These are phyloP conservation scores for Arabidopsis lyrata DNA, from an alignment of 441 rosid genomes.

Conservation along the genomic window DNA sequence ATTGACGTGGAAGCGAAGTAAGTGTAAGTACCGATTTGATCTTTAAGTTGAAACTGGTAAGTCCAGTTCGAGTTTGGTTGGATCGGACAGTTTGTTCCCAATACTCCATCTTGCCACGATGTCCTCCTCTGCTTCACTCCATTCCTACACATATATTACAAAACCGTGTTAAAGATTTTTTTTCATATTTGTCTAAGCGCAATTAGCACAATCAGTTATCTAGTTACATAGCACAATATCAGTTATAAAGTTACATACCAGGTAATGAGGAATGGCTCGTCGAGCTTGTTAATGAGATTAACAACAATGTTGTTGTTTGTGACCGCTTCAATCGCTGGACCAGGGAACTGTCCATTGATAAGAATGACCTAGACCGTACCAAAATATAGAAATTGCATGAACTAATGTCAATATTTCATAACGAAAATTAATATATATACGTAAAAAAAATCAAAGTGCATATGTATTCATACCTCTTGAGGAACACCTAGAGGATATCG, in stretches of 20 bases:
- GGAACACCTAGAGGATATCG: constrained; percentile 69
- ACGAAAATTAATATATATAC: no score
- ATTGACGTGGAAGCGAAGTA: constrained; percentile 75
- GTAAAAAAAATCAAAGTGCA: no score
- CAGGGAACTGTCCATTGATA: constrained; percentile 82
- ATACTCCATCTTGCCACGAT: constrained; percentile 89
- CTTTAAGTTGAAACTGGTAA: constrained; percentile 80
- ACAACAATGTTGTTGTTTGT: constrained; percentile 77
- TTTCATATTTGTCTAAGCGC: not conserved
- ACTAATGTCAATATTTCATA: no score
- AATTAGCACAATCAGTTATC: not conserved
- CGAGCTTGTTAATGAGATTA: constrained; percentile 71
- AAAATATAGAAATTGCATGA: not conserved
- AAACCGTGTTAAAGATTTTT: not conserved
- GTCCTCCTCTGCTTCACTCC: constrained; percentile 77
- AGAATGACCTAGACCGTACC: constrained; percentile 63
- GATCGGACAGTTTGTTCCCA: constrained; percentile 88
- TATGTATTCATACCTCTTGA: constrained; percentile 54
- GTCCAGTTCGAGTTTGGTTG: constrained; percentile 79
- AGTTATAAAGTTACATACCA: constrained; percentile 45
- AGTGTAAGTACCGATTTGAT: constrained; percentile 74
- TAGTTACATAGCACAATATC: not conserved
- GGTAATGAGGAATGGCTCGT: constrained; percentile 78
- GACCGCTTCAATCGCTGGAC: constrained; percentile 67
- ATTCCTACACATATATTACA: constrained; percentile 54